Base-by-base conservation (phyloP, 768 basidiomycete species). In the Lyophyllum shimeji region DNA sequence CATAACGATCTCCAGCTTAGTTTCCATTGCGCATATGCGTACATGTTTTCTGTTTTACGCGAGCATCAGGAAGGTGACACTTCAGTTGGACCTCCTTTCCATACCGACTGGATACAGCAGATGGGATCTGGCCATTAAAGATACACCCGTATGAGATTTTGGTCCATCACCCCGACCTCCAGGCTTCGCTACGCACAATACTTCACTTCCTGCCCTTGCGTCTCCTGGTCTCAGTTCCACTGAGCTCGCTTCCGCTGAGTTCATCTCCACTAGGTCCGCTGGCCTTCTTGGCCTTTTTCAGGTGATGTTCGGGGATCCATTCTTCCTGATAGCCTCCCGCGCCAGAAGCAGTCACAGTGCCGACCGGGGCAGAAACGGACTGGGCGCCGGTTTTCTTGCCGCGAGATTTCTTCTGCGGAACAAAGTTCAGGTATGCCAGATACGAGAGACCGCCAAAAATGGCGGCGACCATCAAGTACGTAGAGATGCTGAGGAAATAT, bases 291-390 rank as follows among this genome's bases (percentile, higher is more conserved):
- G 72, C 55, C 69, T 89, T 89, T 76, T 82, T 88, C 58, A 92
- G 74, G 63, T 93, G 92, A 65, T 92, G 89, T 61, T 89, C 88
- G n/a, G 92, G 92, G 61, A 94, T 94, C 92, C 92, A 94, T 65
- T 94, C 92, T 66, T 93, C 89, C 64, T 90, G 84, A 62, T 93
- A 93, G 43, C 84, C 86, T 37, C 85, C 81, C 1, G 84, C 78
- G 33, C 85, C 83, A 21, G 83, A 83, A 29, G 86, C 85, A 7
- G 87, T 86, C 33, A 81, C 80, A 7, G 82, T 60, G 25, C 79
- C 79, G 34, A 81, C 78, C 8, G 87, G 82, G 3, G 82, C 70
- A 54, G 81, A 85, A 50, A 82, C 75, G 6, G 77, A 66, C 7
- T 73, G 56, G 20, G 78, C 34, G 15, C 7, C 61, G 23, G 74